Base-by-base conservation (phyloP, 1,139 yeast species). In the Sugiyamaella pinicola region DNA sequence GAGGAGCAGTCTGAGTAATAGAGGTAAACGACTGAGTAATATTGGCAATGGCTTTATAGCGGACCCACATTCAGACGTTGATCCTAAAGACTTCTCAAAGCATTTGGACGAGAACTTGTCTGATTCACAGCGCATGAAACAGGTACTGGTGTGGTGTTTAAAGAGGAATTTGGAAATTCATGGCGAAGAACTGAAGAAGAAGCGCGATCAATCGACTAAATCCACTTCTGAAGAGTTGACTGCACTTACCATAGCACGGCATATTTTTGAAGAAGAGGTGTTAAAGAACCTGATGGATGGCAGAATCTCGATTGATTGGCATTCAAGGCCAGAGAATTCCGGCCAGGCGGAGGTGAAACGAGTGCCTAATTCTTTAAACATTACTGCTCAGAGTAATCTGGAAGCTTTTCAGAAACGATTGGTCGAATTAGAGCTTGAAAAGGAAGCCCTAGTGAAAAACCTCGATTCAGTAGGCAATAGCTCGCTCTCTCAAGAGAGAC, bases 1-100 rank as follows among this genome's bases (percentile, higher is more conserved):
- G 47, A 43, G 69, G 51, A 45, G 70, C 24, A 67, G 72, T 47
- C 56, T 70, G 28, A 67, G 66, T 17, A 63, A 66, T 53, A 72
- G 95, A 41, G 95, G 95, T 1, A 85, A 84, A 61, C 72, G 95
- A 34, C 80, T 84, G 2, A 85, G 87, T 64, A 84, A 91, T 0
- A 79, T 86, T 12, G 90, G 93, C 0, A 85, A 84, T 63, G 93
- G 93, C 2, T 82, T 81, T 58, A 75, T 58, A 10, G 89, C 87
- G 0, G 78, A 78, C 33, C 91, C 91, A 0, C 93, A 86, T 65
- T 76, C 77, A 1, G 84, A 80, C 46, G 81, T 87, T 1, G 77
- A 82, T 0, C 73, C 78, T 0, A 63, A 70, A 17, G 85, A 83
- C 51, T 82, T 82, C 61, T 81, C 80, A 64, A 85, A 84, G 64